Evolutionary conservation across 768 basidiomycete species (phyloP).

Genomic region (Phylloporus rhodoxanthus): DNA sequence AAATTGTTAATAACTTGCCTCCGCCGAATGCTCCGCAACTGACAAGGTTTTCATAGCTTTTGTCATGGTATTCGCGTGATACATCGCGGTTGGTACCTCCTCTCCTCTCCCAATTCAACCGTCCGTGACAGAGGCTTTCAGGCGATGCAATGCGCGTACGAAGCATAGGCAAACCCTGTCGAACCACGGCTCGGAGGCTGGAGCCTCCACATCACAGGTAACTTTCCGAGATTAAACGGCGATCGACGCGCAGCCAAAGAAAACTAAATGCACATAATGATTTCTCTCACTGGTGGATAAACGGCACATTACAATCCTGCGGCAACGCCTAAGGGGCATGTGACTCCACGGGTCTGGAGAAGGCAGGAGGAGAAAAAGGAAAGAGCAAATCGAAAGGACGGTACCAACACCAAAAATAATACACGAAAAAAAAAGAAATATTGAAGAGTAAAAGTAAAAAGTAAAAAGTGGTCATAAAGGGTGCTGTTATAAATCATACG

Average conservation of each 20-base stretch:
- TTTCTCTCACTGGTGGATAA: constrained; percentile 18
- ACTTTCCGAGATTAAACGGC: constrained; percentile 19
- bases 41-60: not conserved
- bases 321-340: constrained; percentile 23
- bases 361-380: constrained; percentile 4
- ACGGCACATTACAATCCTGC: constrained; percentile 22
- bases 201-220: constrained; percentile 8
- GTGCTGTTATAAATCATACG: constrained; percentile 17
- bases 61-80: constrained; percentile 14
- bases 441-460: not conserved
- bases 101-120: not conserved
- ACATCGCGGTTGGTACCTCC: not conserved
- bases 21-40: constrained; percentile 4
- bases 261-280: constrained; percentile 1
- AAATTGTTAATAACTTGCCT: constrained; percentile 9
- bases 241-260: constrained; percentile 20
- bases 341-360: constrained; percentile 8
- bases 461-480: constrained; percentile 3
- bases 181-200: constrained; percentile 1
- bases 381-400: constrained; percentile 1
- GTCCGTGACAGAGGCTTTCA: not conserved
- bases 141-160: not conserved
- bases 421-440: not conserved
- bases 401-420: not conserved
- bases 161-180: constrained; percentile 3